These are phyloP conservation scores for Chaetoscypha palmicola DNA, from an alignment of 2,329 filamentous ascomycete genomes.

Conservation along the genomic window DNA sequence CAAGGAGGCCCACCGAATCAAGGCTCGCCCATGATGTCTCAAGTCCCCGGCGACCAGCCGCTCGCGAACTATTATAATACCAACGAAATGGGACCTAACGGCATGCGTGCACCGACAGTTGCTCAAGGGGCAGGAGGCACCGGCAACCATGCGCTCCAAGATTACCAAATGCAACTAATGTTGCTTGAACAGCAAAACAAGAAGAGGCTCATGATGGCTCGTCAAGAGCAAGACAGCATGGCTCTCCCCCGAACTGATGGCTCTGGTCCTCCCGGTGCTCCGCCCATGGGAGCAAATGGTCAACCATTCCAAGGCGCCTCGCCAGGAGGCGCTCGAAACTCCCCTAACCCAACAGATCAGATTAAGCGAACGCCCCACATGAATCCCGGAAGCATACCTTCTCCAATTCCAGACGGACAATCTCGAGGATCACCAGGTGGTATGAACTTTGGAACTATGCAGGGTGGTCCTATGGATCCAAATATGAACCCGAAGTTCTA, in stretches of 20 bases:
- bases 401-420: constrained; percentile 63
- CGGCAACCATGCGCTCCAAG: constrained; percentile 70
- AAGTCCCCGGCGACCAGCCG: constrained; percentile 57
- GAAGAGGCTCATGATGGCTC: constrained; percentile 76
- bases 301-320: constrained; percentile 63
- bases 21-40: constrained; percentile 72
- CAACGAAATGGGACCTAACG: constrained; percentile 49
- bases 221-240: constrained; percentile 66
- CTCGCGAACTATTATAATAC: constrained; percentile 57
- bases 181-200: constrained; percentile 82
- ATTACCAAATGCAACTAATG: constrained; percentile 89
- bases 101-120: constrained; percentile 37
- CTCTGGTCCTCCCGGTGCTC: constrained; percentile 47
- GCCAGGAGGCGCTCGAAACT: constrained; percentile 60
- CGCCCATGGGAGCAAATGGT: constrained; percentile 44
- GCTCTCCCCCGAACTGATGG: constrained; percentile 42
- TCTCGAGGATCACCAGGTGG: constrained; percentile 59
- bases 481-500: constrained; percentile 55
- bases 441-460: constrained; percentile 52
- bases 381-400: constrained; percentile 61
- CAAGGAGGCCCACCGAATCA: constrained; percentile 64
- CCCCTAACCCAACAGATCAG: constrained; percentile 69
- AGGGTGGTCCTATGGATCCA: constrained; percentile 50
- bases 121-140: constrained; percentile 30
- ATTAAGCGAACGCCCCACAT: constrained; percentile 67